Conservation (phyloP, 2,329 filamentous ascomycete species). For the Fusarium bactridioides region DNA sequence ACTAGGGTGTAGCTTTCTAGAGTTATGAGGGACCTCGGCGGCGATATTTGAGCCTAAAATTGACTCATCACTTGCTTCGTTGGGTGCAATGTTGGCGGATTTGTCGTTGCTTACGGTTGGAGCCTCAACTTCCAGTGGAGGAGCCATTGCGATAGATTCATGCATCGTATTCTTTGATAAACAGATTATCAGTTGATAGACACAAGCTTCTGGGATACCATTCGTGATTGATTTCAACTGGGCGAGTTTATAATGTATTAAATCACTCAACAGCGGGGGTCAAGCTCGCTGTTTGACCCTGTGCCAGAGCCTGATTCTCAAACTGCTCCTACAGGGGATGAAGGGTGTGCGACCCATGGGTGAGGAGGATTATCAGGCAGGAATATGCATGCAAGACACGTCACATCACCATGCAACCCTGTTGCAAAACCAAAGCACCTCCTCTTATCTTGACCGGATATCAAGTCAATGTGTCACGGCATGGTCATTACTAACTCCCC, state of each 20-base stretch:
- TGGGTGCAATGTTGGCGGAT: no score
- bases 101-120: not conserved
- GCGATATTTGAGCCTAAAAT: rapidly evolving
- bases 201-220: not conserved
- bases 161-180: not conserved
- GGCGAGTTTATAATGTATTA: not conserved
- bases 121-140: not conserved
- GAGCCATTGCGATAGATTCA: not conserved
- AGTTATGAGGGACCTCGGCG: no score
- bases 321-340: not conserved
- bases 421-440: not conserved
- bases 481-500: not conserved
- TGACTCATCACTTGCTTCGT: not conserved
- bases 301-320: not conserved
- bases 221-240: not conserved
- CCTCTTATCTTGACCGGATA: not conserved
- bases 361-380: not conserved
- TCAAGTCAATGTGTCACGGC: not conserved
- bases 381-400: not conserved
- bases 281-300: not conserved
- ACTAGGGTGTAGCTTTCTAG: not conserved
- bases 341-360: not conserved
- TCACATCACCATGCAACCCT: not conserved
- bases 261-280: not conserved
- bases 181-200: not conserved